Evolutionary conservation across 176 grass and related monocot genomes (phyloP).

Genomic region (sorghum (Sorghum bicolor)): DNA sequence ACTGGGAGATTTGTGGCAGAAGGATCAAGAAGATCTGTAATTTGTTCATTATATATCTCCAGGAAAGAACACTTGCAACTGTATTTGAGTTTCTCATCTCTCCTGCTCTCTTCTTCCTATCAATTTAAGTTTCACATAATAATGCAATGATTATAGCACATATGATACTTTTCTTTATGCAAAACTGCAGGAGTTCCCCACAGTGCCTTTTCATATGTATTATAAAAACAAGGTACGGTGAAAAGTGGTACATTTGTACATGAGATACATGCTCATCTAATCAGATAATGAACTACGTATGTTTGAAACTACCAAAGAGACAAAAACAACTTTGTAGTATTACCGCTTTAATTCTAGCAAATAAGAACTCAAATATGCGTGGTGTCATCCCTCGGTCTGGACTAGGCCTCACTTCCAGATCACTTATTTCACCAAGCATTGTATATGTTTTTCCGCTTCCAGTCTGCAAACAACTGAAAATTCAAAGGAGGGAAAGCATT

Average conservation of each 20-base stretch:
- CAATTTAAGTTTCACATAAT: slow-evolving; percentile 10
- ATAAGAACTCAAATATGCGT: slow-evolving; percentile 93
- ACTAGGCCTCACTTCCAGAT: slow-evolving; percentile 79
- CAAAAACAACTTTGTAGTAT: slow-evolving; percentile 16
- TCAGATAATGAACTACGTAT: neutral
- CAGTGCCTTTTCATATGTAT: neutral
- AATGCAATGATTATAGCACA: neutral
- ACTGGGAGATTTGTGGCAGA: slow-evolving; percentile 84
- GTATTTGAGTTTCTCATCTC: slow-evolving; percentile 95
- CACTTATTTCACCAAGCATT: slow-evolving; percentile 90
- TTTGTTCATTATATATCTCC: slow-evolving; percentile 99
- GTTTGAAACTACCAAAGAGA: neutral
- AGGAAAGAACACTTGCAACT: slow-evolving; percentile 97
- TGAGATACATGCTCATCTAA: slow-evolving; percentile 4
- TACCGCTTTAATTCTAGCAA: slow-evolving; percentile 98
- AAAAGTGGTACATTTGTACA: neutral
- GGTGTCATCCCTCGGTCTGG: slow-evolving; percentile 90
- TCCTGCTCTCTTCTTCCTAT: slow-evolving; percentile 96
- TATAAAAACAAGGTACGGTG: neutral
- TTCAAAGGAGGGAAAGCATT: slow-evolving; percentile 10
- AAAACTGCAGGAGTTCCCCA: neutral
- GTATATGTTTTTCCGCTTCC: slow-evolving; percentile 97
- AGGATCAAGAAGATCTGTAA: slow-evolving; percentile 95
- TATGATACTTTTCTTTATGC: neutral
- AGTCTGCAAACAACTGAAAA: slow-evolving; percentile 52